Evolutionary conservation across 2,329 filamentous ascomycete genomes (phyloP).

Genomic region (Diaporthe sp.): DNA sequence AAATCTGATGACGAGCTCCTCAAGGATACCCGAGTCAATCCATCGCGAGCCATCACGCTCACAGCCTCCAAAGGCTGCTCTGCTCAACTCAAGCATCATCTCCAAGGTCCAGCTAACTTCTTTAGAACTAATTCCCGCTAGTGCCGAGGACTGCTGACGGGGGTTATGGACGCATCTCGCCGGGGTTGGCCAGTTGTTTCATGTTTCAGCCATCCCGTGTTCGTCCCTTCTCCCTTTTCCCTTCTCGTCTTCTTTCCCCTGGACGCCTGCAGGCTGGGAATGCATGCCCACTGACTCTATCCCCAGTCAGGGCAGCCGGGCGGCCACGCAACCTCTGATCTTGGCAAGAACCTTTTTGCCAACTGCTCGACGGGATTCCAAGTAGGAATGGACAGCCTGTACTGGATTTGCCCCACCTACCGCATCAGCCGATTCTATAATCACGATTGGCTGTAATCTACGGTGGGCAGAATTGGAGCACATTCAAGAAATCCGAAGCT

Average conservation of each 20-base stretch:
- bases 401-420: background rate
- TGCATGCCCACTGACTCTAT: slow-evolving; percentile 19
- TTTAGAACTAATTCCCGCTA: background rate
- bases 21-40: slow-evolving; percentile 16
- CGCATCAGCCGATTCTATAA: background rate
- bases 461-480: slow-evolving; percentile 19
- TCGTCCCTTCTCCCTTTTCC: slow-evolving; percentile 22
- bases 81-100: slow-evolving; percentile 14
- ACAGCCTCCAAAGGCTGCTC: background rate
- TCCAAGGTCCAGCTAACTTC: background rate
- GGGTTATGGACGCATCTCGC: slow-evolving; percentile 7
- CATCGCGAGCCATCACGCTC: background rate
- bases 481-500: background rate
- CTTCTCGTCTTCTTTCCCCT: background rate
- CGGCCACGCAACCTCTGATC: slow-evolving; percentile 23
- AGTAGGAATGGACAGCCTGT: background rate
- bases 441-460: slow-evolving; percentile 3
- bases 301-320: background rate
- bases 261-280: slow-evolving; percentile 12
- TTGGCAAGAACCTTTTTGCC: slow-evolving; percentile 15
- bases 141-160: background rate
- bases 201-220: slow-evolving; percentile 40
- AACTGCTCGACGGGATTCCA: background rate
- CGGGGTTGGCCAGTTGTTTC: slow-evolving; percentile 37
- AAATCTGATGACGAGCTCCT: slow-evolving; percentile 21